Conservation (phyloP, 2,329 filamentous ascomycete genomes). For the Zymoseptoria tritici region DNA sequence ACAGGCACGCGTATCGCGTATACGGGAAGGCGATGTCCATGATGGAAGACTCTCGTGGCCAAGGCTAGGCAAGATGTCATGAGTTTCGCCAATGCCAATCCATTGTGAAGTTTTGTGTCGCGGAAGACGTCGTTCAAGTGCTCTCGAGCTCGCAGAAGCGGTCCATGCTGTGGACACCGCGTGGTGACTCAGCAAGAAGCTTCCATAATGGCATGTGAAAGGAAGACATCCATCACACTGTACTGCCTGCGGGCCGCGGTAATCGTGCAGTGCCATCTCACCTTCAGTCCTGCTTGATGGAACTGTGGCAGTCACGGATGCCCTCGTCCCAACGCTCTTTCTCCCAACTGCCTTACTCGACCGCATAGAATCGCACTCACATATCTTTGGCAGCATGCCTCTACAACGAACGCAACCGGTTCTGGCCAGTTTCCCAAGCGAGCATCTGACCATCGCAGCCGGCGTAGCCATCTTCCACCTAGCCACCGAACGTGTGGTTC, state of each 20-base stretch:
- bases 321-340: neutral
- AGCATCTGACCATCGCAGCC: conserved; percentile 29
- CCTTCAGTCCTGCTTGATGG: no score
- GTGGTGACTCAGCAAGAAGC: no score
- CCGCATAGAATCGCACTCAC: neutral
- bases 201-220: no score
- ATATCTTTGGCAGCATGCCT: conserved; percentile 1
- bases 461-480: conserved; percentile 47
- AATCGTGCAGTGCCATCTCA: no score
- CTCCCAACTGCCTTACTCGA: neutral
- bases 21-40: conserved; percentile 56
- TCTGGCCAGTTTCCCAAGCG: conserved; percentile 19
- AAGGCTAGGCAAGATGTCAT: neutral
- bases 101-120: neutral
- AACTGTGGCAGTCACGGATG: neutral
- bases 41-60: neutral
- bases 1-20: conserved; percentile 58
- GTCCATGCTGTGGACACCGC: no score
- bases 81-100: neutral
- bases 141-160: neutral
- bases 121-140: neutral
- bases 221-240: no score
- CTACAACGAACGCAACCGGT: conserved; percentile 16
- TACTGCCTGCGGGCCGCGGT: no score
- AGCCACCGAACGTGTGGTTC: conserved; percentile 38